A percentile compares a stretch with the other conserved stretches of the same genome.
Evolutionary conservation across 2,329 filamentous ascomycete genomes (phyloP).

Genomic region (Coleophoma crateriformis): DNA sequence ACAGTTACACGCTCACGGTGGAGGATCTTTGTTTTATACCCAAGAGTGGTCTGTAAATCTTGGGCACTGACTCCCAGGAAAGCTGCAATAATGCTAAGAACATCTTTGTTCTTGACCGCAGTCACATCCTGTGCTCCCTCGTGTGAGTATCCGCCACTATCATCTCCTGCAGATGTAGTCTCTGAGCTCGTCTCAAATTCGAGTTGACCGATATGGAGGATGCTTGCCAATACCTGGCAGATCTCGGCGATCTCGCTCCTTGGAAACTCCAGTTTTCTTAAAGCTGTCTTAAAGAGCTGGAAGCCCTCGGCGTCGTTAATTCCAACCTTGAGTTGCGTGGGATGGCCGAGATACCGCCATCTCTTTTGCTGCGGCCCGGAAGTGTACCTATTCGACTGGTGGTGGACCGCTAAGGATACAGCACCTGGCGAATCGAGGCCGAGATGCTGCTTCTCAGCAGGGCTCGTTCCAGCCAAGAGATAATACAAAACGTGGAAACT

Average conservation of each 20-base stretch:
- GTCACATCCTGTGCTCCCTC: conserved; percentile 86
- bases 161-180: conserved; percentile 75
- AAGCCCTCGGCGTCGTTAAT: conserved; percentile 96
- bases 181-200: conserved; percentile 82
- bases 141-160: conserved; percentile 93
- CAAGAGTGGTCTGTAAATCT: conserved; percentile 81
- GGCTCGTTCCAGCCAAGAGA: conserved; percentile 83
- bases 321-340: conserved; percentile 92
- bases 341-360: conserved; percentile 95
- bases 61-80: conserved; percentile 81
- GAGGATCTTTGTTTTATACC: conserved; percentile 95
- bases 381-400: conserved; percentile 46
- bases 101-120: conserved; percentile 88
- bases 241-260: conserved; percentile 93
- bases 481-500: conserved; percentile 98
- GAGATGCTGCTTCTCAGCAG: conserved; percentile 84
- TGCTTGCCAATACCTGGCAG: conserved; percentile 87
- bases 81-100: conserved; percentile 79
- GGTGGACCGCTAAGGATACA: conserved; percentile 43
- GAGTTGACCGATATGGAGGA: conserved; percentile 95
- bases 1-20: conserved; percentile 96
- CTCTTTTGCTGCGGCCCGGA: conserved; percentile 54
- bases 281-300: conserved; percentile 92
- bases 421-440: conserved; percentile 38
- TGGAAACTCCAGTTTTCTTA: conserved; percentile 91